Evolutionary conservation across 352 stramenopile species (phyloP), one percentile per base, ranked within the genome.

Genomic region (Globisporangium polare): DNA sequence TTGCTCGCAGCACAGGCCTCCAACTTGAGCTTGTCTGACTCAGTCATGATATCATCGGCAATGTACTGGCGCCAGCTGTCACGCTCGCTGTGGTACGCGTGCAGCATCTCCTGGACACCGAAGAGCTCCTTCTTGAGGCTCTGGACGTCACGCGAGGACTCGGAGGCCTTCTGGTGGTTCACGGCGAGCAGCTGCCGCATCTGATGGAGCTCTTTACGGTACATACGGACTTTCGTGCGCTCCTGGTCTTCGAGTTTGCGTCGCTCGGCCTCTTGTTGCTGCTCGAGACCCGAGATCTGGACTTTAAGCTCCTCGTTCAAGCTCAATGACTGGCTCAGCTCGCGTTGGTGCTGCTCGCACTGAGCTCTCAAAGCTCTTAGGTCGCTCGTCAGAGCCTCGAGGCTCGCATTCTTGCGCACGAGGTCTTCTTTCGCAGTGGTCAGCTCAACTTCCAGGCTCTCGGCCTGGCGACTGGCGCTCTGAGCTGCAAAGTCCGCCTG

Each of bases 61-160:
- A 53, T 46, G 5, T 65, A 54, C 22, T 58, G 43, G 0, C 42
- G 46, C 22, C 41, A 45, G 29, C n/a, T 42, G 33, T 63, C 47
- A 24, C 65, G 51, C 5, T 58, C 39, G 10, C 53, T 51, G 9
- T 68, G 68, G 55, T 73, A 78, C n/a, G 63, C 60, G 5, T 73
- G 63, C 10, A 89, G 62, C 33, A 83, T 31, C 49, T 74, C 66
- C 64, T 83, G 80, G 22, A 89, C 75, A 12, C 67, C 59, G 6
- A 74, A 52, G 0, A 89, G 66, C 20, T 88, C 80, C 8, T 71
- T 63, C 49, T 83, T 83, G 45, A 89, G 68, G 53, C 67, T 69
- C 33, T 76, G 61, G 24, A 89, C 79, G 41, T 80, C 77, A 12
- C 74, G 67, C 6, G 75, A 76, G 4, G 80, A 88, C 43, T 78